Percentiles rank a stretch among this genome's conserved stretches.
These are phyloP conservation scores for Rhizopogon roseolus DNA, from an alignment of 768 basidiomycete species.

Conservation along the genomic window DNA sequence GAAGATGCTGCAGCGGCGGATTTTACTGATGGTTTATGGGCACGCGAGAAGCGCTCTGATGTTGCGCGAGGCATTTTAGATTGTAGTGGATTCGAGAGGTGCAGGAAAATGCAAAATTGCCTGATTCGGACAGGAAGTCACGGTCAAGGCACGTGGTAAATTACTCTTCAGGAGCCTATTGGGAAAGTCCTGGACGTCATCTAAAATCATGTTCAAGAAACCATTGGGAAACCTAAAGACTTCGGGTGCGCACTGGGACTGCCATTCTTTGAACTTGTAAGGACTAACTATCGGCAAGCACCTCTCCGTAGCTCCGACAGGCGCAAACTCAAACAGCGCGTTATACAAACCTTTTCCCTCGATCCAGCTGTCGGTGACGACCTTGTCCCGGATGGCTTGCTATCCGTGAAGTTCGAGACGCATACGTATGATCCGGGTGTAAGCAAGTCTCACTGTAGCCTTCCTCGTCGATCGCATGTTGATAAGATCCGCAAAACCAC, in stretches of 20 bases:
- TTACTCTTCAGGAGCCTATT: too few relatives aligned
- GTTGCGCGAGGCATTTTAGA: conserved; percentile 74
- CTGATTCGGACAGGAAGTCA: background rate
- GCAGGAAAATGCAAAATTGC: background rate
- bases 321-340: conserved; percentile 62
- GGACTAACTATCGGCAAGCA: conserved; percentile 26
- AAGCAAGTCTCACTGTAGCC: conserved; percentile 17
- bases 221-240: conserved; percentile 65
- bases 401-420: conserved; percentile 62
- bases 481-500: conserved; percentile 1
- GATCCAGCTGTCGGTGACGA: conserved; percentile 57
- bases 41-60: conserved; percentile 63
- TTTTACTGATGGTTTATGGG: conserved; percentile 61
- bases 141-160: background rate
- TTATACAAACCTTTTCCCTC: conserved; percentile 41
- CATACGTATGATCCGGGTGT: conserved; percentile 66
- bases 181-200: background rate
- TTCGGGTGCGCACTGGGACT: conserved; percentile 33
- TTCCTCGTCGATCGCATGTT: background rate
- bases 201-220: conserved; percentile 69
- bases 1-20: conserved; percentile 14
- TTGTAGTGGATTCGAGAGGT: background rate
- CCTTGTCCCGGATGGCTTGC: conserved; percentile 71
- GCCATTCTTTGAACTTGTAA: background rate
- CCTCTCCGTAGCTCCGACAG: conserved; percentile 72